phyloP scores from a whole-genome alignment of 129 eudicot species.

The Erigeron canadensis region DNA sequence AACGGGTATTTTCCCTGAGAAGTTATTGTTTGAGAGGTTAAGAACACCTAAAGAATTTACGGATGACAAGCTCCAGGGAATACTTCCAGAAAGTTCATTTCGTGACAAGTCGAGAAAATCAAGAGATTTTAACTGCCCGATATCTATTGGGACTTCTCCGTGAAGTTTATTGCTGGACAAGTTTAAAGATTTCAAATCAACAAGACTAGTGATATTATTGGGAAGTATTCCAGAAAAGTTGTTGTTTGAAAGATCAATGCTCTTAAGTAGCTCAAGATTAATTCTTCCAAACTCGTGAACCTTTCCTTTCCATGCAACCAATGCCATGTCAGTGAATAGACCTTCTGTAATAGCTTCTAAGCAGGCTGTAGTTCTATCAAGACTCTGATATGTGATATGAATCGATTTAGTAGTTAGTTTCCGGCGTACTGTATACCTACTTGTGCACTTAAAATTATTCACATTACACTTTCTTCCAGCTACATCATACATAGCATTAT shows the following conservation, averaged over 20 bases:
- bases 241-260: conserved; percentile 36
- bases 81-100: conserved; percentile 25
- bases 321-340: conserved; percentile 17
- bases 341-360: no score
- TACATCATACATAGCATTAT: no score
- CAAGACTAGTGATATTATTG: conserved; percentile 1
- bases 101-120: conserved; percentile 31
- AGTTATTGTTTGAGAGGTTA: conserved; percentile 37
- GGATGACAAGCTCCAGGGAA: conserved; percentile 22
- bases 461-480: no score
- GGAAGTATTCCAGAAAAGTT: conserved; percentile 24
- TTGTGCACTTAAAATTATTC: no score
- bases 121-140: conserved; percentile 24
- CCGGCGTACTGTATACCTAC: no score
- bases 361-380: no score
- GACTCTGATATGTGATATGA: no score
- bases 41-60: conserved; percentile 8
- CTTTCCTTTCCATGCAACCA: conserved; percentile 31
- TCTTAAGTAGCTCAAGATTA: conserved; percentile 16
- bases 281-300: conserved; percentile 8
- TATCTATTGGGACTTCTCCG: conserved; percentile 20
- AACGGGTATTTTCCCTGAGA: conserved; percentile 33
- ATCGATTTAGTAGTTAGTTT: no score
- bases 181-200: conserved; percentile 21
- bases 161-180: conserved; percentile 21